These are phyloP conservation scores for Bidens hawaiensis DNA, from an alignment of 140 eudicot species.

Conservation along the genomic window DNA sequence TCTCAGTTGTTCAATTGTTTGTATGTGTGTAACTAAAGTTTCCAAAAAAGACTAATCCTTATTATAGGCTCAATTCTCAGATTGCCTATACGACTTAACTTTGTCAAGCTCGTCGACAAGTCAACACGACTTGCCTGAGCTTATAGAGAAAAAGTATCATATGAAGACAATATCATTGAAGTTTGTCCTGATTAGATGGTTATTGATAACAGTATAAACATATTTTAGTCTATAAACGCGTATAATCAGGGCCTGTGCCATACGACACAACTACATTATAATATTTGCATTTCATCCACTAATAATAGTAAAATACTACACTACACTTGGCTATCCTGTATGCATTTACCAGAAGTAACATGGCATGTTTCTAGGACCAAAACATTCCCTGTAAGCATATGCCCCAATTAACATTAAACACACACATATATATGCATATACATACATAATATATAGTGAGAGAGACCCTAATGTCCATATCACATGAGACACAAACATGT, in stretches of 20 bases:
- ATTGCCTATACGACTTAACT: not conserved
- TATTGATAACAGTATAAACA: no score
- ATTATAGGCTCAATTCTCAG: not conserved
- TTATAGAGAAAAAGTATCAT: not conserved
- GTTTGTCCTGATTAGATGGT: no score
- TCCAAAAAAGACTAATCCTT: no score
- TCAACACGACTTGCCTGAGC: not conserved
- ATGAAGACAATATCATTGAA: not conserved
- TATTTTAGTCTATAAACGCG: constrained; percentile 6
- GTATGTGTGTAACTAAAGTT: no score
- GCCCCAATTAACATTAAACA: constrained; percentile 13
- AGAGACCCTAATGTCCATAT: constrained; percentile 20
- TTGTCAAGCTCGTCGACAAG: no score
- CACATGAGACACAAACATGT: constrained; percentile 34
- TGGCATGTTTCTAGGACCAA: constrained; percentile 27
- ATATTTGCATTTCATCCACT: not conserved
- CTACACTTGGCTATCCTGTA: constrained; percentile 15
- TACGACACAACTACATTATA: not conserved
- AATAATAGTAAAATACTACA: not conserved
- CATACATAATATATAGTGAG: no score
- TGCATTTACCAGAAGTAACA: constrained; percentile 18
- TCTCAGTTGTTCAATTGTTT: no score
- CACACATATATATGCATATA: no score
- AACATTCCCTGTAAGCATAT: no score
- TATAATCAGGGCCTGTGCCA: not conserved